phyloP scores from a whole-genome alignment of 2,329 filamentous ascomycete species.

The Pseudogymnoascus sp. region DNA sequence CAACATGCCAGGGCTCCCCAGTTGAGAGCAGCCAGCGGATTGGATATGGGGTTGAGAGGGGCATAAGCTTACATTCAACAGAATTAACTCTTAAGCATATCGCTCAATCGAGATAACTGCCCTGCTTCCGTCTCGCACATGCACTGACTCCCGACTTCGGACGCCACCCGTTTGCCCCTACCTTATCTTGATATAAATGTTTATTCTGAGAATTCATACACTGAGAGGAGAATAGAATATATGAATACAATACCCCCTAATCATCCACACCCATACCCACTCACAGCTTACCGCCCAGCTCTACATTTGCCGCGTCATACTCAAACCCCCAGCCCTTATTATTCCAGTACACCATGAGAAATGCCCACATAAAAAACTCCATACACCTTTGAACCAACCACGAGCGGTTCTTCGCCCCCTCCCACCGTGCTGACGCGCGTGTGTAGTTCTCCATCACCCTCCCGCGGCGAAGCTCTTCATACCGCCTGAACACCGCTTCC shows the following conservation, averaged over 20 bases:
- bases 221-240: not conserved
- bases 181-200: not conserved
- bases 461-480: slow-evolving; percentile 20
- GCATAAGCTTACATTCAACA: slow-evolving; percentile 21
- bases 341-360: slow-evolving; percentile 11
- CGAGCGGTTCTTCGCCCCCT: slow-evolving; percentile 10
- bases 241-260: not conserved
- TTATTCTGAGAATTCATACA: not conserved
- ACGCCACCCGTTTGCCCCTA: not conserved
- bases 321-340: not conserved
- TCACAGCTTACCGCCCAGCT: not conserved
- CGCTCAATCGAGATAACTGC: not conserved
- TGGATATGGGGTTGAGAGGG: slow-evolving; percentile 25
- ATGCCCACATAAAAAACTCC: slow-evolving; percentile 24
- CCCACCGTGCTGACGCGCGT: slow-evolving; percentile 28
- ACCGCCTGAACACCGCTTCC: slow-evolving; percentile 30
- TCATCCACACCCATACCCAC: too few species aligned
- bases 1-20: not conserved
- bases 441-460: slow-evolving; percentile 31
- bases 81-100: slow-evolving; percentile 25
- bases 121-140: slow-evolving; percentile 10
- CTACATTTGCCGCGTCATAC: not conserved
- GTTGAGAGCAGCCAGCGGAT: not conserved
- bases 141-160: not conserved
- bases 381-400: slow-evolving; percentile 20